Evolutionary conservation across 164 flowering plant species (phyloP).

Genomic region (Tetrastigma voinierianum): DNA sequence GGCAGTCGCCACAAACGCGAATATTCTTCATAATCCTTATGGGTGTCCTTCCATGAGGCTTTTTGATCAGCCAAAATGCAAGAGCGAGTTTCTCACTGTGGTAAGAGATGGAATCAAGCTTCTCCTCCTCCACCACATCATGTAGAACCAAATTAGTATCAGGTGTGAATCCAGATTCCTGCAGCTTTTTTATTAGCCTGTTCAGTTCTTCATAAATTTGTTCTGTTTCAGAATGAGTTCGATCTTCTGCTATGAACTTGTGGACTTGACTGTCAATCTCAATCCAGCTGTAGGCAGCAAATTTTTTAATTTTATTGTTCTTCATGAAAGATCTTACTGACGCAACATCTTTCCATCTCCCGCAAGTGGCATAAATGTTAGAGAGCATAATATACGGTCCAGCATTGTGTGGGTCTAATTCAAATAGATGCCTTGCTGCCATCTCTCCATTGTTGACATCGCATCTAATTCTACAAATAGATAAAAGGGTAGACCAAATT

Average conservation of each 20-base stretch:
- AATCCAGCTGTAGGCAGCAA: slow-evolving; percentile 60
- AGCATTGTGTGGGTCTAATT: slow-evolving; percentile 43
- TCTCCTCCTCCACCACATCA: slow-evolving; percentile 50
- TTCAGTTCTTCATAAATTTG: slow-evolving; percentile 36
- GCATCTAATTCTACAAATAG: slow-evolving; percentile 37
- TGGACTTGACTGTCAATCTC: slow-evolving; percentile 40
- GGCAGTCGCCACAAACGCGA: slow-evolving; percentile 62
- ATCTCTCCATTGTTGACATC: slow-evolving; percentile 43
- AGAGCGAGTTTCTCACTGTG: slow-evolving; percentile 69
- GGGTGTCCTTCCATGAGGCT: slow-evolving; percentile 33
- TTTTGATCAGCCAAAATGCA: slow-evolving; percentile 44
- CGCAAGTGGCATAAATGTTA: slow-evolving; percentile 54
- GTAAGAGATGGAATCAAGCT: slow-evolving; percentile 36
- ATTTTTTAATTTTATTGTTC: slow-evolving; percentile 38
- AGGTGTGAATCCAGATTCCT: slow-evolving; percentile 38
- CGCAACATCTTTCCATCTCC: slow-evolving; percentile 54
- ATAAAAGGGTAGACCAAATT: slow-evolving; percentile 58
- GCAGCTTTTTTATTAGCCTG: slow-evolving; percentile 27
- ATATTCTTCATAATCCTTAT: slow-evolving; percentile 57
- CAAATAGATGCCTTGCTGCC: slow-evolving; percentile 48
- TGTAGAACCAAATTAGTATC: slow-evolving; percentile 40
- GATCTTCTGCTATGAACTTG: slow-evolving; percentile 53
- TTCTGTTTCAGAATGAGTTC: slow-evolving; percentile 43
- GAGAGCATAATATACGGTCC: slow-evolving; percentile 62
- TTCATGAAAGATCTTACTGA: slow-evolving; percentile 51